Evolutionary conservation across 495 filamentous ascomycete genomes (phyloP).

Genomic region (Trichodelitschia bisporula): DNA sequence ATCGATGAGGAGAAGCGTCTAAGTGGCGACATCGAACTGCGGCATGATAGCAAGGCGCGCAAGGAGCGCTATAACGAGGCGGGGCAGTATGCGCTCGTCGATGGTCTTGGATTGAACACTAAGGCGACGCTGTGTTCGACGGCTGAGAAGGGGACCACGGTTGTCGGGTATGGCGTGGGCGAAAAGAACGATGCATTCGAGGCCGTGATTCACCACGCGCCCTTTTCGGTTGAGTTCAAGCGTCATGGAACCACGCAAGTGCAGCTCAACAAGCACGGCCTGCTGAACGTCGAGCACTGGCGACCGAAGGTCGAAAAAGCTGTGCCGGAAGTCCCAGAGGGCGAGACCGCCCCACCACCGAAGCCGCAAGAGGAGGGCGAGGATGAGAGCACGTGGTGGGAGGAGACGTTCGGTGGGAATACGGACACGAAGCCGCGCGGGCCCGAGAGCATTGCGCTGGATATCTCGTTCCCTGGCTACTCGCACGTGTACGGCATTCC

Average conservation of each 20-base stretch:
- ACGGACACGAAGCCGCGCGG: slow-evolving; percentile 80
- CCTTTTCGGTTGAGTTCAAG: slow-evolving; percentile 68
- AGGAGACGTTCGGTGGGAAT: slow-evolving; percentile 80
- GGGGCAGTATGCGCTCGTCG: slow-evolving; percentile 66
- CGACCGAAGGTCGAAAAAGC: slow-evolving; percentile 55
- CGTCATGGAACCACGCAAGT: slow-evolving; percentile 62
- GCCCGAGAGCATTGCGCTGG: slow-evolving; percentile 73
- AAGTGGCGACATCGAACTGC: slow-evolving; percentile 69
- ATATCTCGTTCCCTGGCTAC: slow-evolving; percentile 80
- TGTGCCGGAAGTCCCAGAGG: slow-evolving; percentile 17
- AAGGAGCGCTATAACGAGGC: slow-evolving; percentile 91
- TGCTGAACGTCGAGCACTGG: slow-evolving; percentile 92
- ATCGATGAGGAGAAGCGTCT: slow-evolving; percentile 77
- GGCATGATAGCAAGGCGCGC: slow-evolving; percentile 57
- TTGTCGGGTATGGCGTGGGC: slow-evolving; percentile 55
- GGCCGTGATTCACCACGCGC: slow-evolving; percentile 56
- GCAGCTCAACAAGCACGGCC: slow-evolving; percentile 62
- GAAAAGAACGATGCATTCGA: slow-evolving; percentile 41
- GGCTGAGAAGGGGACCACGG: slow-evolving; percentile 38
- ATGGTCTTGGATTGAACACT: slow-evolving; percentile 43
- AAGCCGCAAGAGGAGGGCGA: slow-evolving; percentile 17
- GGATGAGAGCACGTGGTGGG: slow-evolving; percentile 90
- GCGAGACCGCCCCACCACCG: slow-evolving; percentile 20
- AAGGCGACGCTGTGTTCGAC: slow-evolving; percentile 27
- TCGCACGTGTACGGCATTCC: slow-evolving; percentile 88